A percentile compares a stretch with the other conserved stretches of the same genome.
phyloP scores from a whole-genome alignment of 371 early-diverging fungal genomes.

The Actinomucor elegans region DNA sequence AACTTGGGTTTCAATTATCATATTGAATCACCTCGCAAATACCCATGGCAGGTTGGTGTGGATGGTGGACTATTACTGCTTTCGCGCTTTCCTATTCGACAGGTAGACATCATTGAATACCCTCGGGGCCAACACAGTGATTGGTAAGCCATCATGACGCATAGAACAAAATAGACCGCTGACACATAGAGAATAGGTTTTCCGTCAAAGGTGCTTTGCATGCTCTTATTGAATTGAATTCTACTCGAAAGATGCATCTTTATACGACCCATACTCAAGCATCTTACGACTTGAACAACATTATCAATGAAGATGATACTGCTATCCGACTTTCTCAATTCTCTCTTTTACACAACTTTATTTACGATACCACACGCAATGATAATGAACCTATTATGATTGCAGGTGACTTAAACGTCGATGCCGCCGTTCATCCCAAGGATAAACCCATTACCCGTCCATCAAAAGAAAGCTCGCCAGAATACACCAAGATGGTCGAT shows the following conservation, averaged over 20 bases:
- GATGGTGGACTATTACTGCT: conserved; percentile 85
- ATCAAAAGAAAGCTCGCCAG: conserved; percentile 41
- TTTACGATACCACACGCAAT: conserved; percentile 43
- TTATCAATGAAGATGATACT: conserved; percentile 55
- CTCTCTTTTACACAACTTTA: conserved; percentile 59
- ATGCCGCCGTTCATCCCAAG: conserved; percentile 57
- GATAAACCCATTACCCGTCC: conserved; percentile 31
- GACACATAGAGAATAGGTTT: conserved; percentile 40
- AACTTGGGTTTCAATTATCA: conserved; percentile 65
- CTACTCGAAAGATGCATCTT: conserved; percentile 55
- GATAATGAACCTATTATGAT: conserved; percentile 58
- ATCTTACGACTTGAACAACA: conserved; percentile 54
- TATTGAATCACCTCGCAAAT: conserved; percentile 61
- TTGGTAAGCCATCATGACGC: conserved; percentile 37
- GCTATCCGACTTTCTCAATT: conserved; percentile 65
- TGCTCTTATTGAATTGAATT: conserved; percentile 63
- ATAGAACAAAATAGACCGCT: background rate
- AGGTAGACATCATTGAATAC: conserved; percentile 58
- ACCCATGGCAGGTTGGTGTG: conserved; percentile 61
- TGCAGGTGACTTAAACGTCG: conserved; percentile 79
- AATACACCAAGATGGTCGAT: conserved; percentile 65
- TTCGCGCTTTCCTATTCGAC: conserved; percentile 71
- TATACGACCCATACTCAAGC: conserved; percentile 88
- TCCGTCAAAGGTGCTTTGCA: conserved; percentile 80
- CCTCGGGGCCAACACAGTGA: conserved; percentile 72